Percentiles rank a stretch among this genome's conserved stretches.
phyloP scores from a whole-genome alignment of 768 basidiomycete genomes.

The Cyclocybe cylindracea region DNA sequence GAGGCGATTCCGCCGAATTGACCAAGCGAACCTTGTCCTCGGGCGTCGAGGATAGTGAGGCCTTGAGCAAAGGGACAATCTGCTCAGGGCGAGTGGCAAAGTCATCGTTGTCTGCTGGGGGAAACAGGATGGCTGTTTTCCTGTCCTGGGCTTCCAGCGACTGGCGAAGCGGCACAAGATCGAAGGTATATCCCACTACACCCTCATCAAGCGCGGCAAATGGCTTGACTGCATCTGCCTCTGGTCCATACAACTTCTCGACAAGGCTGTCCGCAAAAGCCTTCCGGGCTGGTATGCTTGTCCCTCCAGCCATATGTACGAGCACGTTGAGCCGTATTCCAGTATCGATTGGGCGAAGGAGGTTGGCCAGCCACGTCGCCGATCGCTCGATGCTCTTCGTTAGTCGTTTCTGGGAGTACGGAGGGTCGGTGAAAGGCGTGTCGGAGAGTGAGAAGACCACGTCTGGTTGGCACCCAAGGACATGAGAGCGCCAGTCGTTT shows the following conservation, averaged over 20 bases:
- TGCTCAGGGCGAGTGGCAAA: conserved; percentile 11
- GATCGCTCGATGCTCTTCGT: conserved; percentile 77
- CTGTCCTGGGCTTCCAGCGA: conserved; percentile 26
- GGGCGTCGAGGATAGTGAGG: conserved; percentile 62
- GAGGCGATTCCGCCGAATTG: conserved; percentile 60
- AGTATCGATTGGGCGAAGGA: conserved; percentile 39
- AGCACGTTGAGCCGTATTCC: conserved; percentile 48
- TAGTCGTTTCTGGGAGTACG: conserved; percentile 76
- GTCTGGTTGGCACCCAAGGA: conserved; percentile 60
- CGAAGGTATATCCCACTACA: conserved; percentile 69
- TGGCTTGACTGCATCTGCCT: conserved; percentile 50
- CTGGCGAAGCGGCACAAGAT: conserved; percentile 53
- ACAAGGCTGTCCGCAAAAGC: conserved; percentile 62
- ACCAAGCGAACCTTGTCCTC: conserved; percentile 62
- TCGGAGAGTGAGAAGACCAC: conserved; percentile 73
- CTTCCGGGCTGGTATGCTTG: conserved; percentile 53
- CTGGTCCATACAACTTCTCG: conserved; percentile 57
- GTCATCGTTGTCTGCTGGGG: conserved; percentile 8
- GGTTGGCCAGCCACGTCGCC: conserved; percentile 57
- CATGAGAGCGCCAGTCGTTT: conserved; percentile 56
- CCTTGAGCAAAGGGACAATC: conserved; percentile 45
- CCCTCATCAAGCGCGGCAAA: conserved; percentile 65
- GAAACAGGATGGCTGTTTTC: conserved; percentile 1
- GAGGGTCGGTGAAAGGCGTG: conserved; percentile 61
- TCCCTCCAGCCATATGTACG: conserved; percentile 70